Base-by-base conservation (phyloP, 1,139 yeast genomes). In the Pichia sp. region DNA sequence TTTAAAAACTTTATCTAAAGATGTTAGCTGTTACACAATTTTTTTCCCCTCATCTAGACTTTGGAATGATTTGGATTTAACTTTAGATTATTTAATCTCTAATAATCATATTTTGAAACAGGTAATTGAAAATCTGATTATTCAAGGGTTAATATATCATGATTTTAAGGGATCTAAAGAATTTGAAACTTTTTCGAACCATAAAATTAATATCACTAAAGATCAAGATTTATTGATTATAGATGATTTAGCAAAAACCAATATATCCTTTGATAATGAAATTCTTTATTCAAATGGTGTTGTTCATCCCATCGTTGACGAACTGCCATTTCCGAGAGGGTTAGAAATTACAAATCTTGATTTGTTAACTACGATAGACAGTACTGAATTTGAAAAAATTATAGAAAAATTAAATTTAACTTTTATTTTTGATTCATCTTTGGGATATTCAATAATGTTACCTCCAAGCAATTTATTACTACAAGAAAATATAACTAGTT, bases 231-330 rank as follows among this genome's bases (percentile, higher is more conserved):
- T 26, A 2, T 20, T 48, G 4, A 23, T 28, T 16, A 28, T 50
- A 23, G 55, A 64, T 30, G 67, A 65, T 29, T 66, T 69, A 2
- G 39, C 51, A 4, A 52, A 55, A 4, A 46, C 51, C 3, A 42
- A 44, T 9, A 31, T 52, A 10, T 48, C 58, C 1, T 51, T 58
- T 35, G 56, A 78, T 49, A 69, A 79, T 2, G 97, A 92, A 60
- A 72, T 87, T 8, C 61, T 92, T 20, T 90, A 86, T 60, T 80
- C 77, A 50, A 82, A 84, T 58, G 98, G 97, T 1, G 96, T 90
- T 0, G 76, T 87, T 2, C 97, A 89, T 59, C 78, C 90, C 2
- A 67, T 85, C 6, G 66, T 71, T 38, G 63, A 71, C 10, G 69
- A 87, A 0, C 25, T 49, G 16, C 58, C 77, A 2, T 64, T 87